Percentiles rank a stretch among this genome's conserved stretches.
Evolutionary conservation across 2,329 filamentous ascomycete genomes (phyloP).

Genomic region (Basipetospora chlamydospora): DNA sequence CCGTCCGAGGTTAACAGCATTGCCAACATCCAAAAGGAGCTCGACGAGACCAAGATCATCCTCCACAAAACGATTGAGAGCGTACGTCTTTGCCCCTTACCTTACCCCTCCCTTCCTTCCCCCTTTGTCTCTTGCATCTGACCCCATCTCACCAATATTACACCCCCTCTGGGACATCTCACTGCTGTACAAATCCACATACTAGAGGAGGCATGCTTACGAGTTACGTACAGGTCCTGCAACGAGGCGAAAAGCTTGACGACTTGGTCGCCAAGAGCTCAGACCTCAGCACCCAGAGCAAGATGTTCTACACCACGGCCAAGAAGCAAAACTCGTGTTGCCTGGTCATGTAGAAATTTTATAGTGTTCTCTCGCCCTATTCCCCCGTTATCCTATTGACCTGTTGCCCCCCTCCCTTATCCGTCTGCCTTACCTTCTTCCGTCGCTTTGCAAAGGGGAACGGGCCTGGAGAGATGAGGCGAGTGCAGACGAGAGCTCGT

Average conservation of each 20-base stretch:
- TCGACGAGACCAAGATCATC: slow-evolving; percentile 95
- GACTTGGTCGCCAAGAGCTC: slow-evolving; percentile 88
- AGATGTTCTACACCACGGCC: slow-evolving; percentile 89
- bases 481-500: too few species aligned
- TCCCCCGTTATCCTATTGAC: too few species aligned
- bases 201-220: too few species aligned
- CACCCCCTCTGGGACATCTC: too few species aligned
- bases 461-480: too few species aligned
- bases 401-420: too few species aligned
- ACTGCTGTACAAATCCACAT: too few species aligned
- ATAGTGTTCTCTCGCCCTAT: too few species aligned
- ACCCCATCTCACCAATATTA: too few species aligned
- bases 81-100: slow-evolving; percentile 20
- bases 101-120: neutral
- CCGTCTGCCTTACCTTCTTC: too few species aligned
- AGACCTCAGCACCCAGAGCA: slow-evolving; percentile 77
- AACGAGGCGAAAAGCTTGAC: slow-evolving; percentile 94
- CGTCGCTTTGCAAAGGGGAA: too few species aligned
- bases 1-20: slow-evolving; percentile 82
- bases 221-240: slow-evolving; percentile 29
- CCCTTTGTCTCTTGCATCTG: neutral
- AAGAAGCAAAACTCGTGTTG: slow-evolving; percentile 76
- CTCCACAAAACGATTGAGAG: slow-evolving; percentile 94
- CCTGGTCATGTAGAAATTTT: slow-evolving; percentile 44
- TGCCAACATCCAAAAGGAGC: slow-evolving; percentile 87